Evolutionary conservation across 495 filamentous ascomycete species (phyloP).

Genomic region (Penicillium tannophilum): DNA sequence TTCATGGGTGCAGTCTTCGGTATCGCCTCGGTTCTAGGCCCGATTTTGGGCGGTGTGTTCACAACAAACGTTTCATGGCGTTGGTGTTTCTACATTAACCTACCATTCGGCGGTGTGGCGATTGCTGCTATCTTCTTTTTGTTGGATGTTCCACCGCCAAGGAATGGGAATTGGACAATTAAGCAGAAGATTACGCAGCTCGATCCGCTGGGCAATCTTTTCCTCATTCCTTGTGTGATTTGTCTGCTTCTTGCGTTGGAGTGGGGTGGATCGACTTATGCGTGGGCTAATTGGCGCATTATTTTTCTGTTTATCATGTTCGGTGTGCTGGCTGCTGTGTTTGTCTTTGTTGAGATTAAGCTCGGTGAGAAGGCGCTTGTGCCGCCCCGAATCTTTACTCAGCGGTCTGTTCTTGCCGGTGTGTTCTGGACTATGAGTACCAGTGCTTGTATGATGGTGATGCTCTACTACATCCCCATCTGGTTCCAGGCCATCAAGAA

Average conservation of each 20-base stretch:
- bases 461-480: slow-evolving; percentile 53
- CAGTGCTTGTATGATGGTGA: slow-evolving; percentile 21
- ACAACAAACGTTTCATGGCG: slow-evolving; percentile 29
- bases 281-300: slow-evolving; percentile 34
- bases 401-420: slow-evolving; percentile 11
- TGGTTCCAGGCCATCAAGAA: slow-evolving; percentile 79
- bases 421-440: slow-evolving; percentile 18
- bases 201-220: slow-evolving; percentile 32
- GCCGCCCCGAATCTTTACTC: slow-evolving; percentile 7
- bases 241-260: slow-evolving; percentile 44
- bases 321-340: slow-evolving; percentile 26
- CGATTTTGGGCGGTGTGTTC: slow-evolving; percentile 36
- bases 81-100: slow-evolving; percentile 55
- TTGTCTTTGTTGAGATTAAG: slow-evolving; percentile 17
- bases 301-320: slow-evolving; percentile 40
- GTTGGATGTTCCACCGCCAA: slow-evolving; percentile 35
- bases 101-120: slow-evolving; percentile 49
- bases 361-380: slow-evolving; percentile 31
- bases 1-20: slow-evolving; percentile 50
- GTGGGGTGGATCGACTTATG: slow-evolving; percentile 36
- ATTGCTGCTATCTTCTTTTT: slow-evolving; percentile 42
- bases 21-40: slow-evolving; percentile 52
- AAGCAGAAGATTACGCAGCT: slow-evolving; percentile 36
- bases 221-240: slow-evolving; percentile 31
- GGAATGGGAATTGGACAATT: slow-evolving; percentile 26